phyloP scores from a whole-genome alignment of 805 yeast genomes.

The Barnettozyma californica region DNA sequence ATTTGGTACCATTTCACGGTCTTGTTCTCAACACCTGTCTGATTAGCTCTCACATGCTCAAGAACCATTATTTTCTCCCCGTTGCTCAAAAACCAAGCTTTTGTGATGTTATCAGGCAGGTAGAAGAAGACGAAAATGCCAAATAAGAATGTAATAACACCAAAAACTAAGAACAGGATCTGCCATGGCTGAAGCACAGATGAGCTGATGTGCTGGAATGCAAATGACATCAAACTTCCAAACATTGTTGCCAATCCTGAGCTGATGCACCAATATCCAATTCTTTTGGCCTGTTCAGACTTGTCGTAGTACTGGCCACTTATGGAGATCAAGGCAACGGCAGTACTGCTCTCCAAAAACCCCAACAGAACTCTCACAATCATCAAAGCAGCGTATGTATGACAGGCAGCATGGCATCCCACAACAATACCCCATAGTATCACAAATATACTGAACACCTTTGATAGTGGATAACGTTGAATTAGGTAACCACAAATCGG shows the following conservation, averaged over 20 bases:
- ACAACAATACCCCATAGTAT: conserved; percentile 47
- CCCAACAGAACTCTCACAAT: conserved; percentile 47
- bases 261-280: conserved; percentile 49
- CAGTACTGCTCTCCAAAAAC: conserved; percentile 46
- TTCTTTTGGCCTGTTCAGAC: conserved; percentile 45
- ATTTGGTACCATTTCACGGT: conserved; percentile 37
- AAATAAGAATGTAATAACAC: conserved; percentile 43
- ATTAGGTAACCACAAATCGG: conserved; percentile 40
- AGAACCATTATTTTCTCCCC: conserved; percentile 36
- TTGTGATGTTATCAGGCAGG: conserved; percentile 45
- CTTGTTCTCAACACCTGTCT: conserved; percentile 44
- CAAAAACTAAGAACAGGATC: conserved; percentile 50
- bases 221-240: conserved; percentile 42
- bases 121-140: conserved; percentile 37
- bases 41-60: conserved; percentile 36
- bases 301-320: conserved; percentile 56
- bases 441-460: conserved; percentile 39
- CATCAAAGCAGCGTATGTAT: conserved; percentile 47
- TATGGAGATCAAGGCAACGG: conserved; percentile 48
- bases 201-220: conserved; percentile 44
- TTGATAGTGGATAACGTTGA: conserved; percentile 49
- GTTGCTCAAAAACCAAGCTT: conserved; percentile 27
- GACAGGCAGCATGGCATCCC: conserved; percentile 43
- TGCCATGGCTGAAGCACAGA: conserved; percentile 46
- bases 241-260: conserved; percentile 44